Evolutionary conservation across 345 rosid species (phyloP), one percentile per base, ranked within the genome.

Genomic region (Acer campestre): DNA sequence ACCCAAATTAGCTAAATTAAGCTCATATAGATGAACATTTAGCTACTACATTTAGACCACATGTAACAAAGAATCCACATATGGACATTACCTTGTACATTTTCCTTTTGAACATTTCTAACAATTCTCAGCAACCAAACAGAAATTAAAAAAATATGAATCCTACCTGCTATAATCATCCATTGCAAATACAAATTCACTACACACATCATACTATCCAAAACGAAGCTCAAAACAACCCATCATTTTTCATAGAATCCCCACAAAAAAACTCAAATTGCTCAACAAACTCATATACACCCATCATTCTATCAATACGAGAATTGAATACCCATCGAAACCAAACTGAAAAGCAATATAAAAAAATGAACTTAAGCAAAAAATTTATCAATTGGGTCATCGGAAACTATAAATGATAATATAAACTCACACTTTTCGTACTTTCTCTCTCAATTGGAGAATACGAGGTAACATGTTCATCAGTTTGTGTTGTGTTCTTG

Each of bases 351-450:
- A 59, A 42, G 11, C 22, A 38, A 46, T 4, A 11, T 10, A 66
- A 23, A 53, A 3, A 63, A 49, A 22, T 40, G 1, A 71, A 31
- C 18, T 14, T 14, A 6, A 69, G 61, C 35, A 25, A 64, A 42
- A 18, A 10, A 29, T 29, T 5, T 14, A 40, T 3, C 35, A 72
- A 73, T 71, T 31, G 20, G 40, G 18, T 7, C 5, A 51, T 6
- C 62, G 25, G 17, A 55, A 10, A 44, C 35, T 1, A 44, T 44
- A 44, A 44, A 1, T 4, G 1, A 44, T 1, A 44, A 44, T 10
- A 46, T 46, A 46, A 17, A 49, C 92, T 74, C 88, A 93, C 99
- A 95, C 93, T 80, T 86, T 72, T 77, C 96, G 89, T 67, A 93
- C 97, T 92, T 92, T 88, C 75, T 90, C 97, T 64, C 92, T 88